A percentile compares a stretch with the other conserved stretches of the same genome.
Conservation (phyloP, 306 rosid genomes). For the Dryas octopetala region DNA sequence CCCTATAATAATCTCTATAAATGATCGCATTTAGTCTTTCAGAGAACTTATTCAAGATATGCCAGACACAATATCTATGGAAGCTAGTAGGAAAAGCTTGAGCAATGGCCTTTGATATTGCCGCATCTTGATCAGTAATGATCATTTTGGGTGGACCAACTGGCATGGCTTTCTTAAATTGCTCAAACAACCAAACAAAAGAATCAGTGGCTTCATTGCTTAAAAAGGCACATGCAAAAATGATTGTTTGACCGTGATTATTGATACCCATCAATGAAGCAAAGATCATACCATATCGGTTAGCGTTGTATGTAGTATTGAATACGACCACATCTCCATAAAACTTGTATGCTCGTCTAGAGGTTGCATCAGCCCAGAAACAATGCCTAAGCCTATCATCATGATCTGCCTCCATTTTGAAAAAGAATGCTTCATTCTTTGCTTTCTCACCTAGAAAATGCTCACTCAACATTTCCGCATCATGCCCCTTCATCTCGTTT, state of each 20-base stretch:
- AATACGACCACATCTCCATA: not conserved
- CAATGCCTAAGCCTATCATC: not conserved
- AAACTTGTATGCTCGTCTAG: not conserved
- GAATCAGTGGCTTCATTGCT: not conserved
- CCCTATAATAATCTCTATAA: not conserved
- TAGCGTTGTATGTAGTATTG: not conserved
- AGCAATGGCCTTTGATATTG: not conserved
- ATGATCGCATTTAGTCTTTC: not conserved
- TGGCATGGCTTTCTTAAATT: slow-evolving; percentile 4
- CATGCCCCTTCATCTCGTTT: not conserved
- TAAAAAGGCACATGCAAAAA: not conserved
- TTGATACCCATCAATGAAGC: not conserved
- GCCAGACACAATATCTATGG: not conserved
- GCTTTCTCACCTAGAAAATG: not conserved
- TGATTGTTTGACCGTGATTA: not conserved
- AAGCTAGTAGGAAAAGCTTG: not conserved
- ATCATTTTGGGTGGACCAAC: not conserved
- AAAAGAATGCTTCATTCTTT: not conserved
- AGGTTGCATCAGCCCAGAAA: not conserved
- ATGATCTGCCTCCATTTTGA: not conserved
- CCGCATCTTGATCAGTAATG: not conserved
- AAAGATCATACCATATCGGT: not conserved
- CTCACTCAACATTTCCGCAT: not conserved
- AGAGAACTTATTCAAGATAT: not conserved
- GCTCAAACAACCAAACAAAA: not conserved